Evolutionary conservation across 495 filamentous ascomycete genomes (phyloP), one percentile per base, ranked within the genome.

Genomic region (Aspergillus sclerotioniger): DNA sequence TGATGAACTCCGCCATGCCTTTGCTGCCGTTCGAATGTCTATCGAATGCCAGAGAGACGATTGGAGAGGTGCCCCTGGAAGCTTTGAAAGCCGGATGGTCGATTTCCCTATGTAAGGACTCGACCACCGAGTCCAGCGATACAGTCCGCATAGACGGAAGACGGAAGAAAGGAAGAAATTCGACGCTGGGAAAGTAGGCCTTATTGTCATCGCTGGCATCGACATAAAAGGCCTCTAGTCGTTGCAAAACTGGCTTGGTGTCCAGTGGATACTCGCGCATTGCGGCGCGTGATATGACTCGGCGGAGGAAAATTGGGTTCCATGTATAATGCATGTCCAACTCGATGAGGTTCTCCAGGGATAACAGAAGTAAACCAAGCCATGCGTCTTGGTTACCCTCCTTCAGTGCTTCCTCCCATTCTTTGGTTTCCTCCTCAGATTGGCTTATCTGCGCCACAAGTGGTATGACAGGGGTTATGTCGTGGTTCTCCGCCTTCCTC

Each of bases 131-230:
- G 3, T 58, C 9, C 25, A 35, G 45, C 3, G 3, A 2, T 45
- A 62, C 19, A 8, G 20, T 41, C 17, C 43, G 49, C 45, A 66
- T 58, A 15, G 53, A 49, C 0, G 57, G 63, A 29, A 62, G 52
- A 35, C 21, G 51, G 21, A 62, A 59, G 32, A 66, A 57, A 3
- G 60, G 57, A 8, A 62, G 37, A 13, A 61, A 51, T 3, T 61
- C 39, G 0, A 7, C 5, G n/a, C 33, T 15, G 6, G 15, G 0
- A 17, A 48, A 51, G 25, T 29, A 41, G 9, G 15, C 16, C 29
- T 62, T 25, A 25, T 25, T 62, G 3, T n/a, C 0, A 12, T 59
- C 41, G 0, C 57, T 55, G 4, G 5, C 17, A 13, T 20, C n/a
- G 8, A 62, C 7, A 5, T 29, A 19, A 13, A 62, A 21, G 6